phyloP scores from a whole-genome alignment of 352 stramenopile genomes.

The Globisporangium cylindrosporum region DNA sequence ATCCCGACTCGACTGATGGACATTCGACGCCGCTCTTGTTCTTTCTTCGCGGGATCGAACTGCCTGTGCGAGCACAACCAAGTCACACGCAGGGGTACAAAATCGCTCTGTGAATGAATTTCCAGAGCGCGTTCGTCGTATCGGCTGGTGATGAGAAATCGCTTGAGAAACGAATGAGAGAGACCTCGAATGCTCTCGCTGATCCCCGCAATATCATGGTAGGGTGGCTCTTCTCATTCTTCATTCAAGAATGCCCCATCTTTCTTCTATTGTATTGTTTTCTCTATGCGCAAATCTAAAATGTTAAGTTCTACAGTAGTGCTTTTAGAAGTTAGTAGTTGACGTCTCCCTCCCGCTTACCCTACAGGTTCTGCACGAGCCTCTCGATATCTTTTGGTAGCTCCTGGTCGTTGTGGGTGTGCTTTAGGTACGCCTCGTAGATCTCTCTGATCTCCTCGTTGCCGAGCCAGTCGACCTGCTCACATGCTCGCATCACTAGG shows the following conservation, averaged over 20 bases:
- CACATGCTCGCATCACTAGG: slow-evolving; percentile 8
- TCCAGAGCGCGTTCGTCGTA: too few species aligned
- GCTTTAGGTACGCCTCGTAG: not conserved
- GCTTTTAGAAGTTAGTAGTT: too few species aligned
- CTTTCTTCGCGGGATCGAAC: too few species aligned
- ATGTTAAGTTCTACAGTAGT: not conserved
- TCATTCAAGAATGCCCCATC: not conserved
- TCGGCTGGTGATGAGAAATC: too few species aligned
- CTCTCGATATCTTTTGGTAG: slow-evolving; percentile 5
- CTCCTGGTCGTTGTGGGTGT: not conserved
- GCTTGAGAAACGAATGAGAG: too few species aligned
- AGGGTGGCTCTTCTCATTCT: not conserved
- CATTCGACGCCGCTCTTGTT: too few species aligned
- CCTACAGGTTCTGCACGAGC: not conserved
- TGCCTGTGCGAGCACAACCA: too few species aligned
- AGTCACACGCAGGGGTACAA: too few species aligned
- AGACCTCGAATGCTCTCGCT: too few species aligned
- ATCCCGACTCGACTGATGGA: too few species aligned
- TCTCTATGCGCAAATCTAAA: not conserved
- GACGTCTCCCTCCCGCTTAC: not conserved
- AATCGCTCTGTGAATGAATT: too few species aligned
- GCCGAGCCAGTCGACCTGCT: slow-evolving; percentile 12
- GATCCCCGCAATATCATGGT: not conserved
- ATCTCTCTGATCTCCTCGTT: slow-evolving; percentile 5
- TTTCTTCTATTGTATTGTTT: not conserved